phyloP scores from a whole-genome alignment of 1,284 basidiomycete genomes.

The Chondrostereum purpureum region DNA sequence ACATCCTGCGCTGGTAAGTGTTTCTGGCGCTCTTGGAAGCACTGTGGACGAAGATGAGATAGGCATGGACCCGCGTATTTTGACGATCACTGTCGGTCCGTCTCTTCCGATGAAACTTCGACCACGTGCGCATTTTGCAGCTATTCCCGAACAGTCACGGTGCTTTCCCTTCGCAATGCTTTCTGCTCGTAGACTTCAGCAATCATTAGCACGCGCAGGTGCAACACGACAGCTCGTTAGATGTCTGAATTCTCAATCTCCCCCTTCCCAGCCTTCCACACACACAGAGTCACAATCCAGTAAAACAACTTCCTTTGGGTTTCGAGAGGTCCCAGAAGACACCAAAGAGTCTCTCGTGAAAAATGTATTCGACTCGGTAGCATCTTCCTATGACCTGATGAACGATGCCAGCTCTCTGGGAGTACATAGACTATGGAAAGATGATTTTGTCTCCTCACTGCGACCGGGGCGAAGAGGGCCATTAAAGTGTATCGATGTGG shows the following conservation, averaged over 20 bases:
- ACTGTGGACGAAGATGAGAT: no score
- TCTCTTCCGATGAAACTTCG: no score
- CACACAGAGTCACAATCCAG: no score
- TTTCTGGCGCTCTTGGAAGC: slow-evolving; percentile 14
- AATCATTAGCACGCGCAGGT: no score
- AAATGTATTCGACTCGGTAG: slow-evolving; percentile 92
- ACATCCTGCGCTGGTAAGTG: slow-evolving; percentile 29
- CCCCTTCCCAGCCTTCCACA: slow-evolving; percentile 3
- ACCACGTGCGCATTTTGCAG: no score
- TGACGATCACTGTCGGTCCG: no score
- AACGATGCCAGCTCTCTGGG: slow-evolving; percentile 98
- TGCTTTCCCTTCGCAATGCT: no score
- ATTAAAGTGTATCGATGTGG: slow-evolving; percentile 87
- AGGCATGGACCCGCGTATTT: no score
- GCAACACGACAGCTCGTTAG: slow-evolving; percentile 7
- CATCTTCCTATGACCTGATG: slow-evolving; percentile 96
- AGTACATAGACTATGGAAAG: slow-evolving; percentile 97
- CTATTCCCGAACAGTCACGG: no score
- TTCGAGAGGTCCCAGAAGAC: slow-evolving; percentile 77
- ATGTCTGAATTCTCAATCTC: slow-evolving; percentile 7
- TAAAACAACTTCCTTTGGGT: slow-evolving; percentile 92
- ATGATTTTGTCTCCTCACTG: slow-evolving; percentile 78
- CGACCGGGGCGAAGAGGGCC: slow-evolving; percentile 73
- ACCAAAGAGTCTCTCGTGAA: slow-evolving; percentile 78
- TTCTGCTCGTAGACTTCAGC: no score